Base-by-base conservation (phyloP, 805 yeast species). In the Hanseniaspora nectarophila region DNA sequence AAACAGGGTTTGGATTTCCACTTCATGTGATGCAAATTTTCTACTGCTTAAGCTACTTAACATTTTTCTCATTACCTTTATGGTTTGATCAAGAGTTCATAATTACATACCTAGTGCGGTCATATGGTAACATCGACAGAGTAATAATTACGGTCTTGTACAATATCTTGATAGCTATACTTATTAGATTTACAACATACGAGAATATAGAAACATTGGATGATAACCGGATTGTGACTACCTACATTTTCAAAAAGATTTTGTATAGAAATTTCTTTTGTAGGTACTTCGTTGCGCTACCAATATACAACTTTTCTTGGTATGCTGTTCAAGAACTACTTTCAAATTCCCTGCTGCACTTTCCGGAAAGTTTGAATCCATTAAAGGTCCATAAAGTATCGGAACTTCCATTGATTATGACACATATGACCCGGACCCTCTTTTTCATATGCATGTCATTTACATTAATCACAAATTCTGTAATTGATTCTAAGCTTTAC, bases 401-500 rank as follows among this genome's bases (percentile, higher is more conserved):
- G 1, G 69, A 67, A 23, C 52, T 70, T 26, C 74, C 74, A 3
- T 55, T 69, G 26, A 71, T 70, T 56, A 63, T 71, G 48, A 68
- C 74, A 13, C 73, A 72, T 26, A 67, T 72, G 20, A 66, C 81
- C n/a, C 71, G 75, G 39, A 48, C 77, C 5, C 74, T 80, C 0
- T 80, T 73, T 54, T 51, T 78, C 2, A 64, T 67, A 0, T 81
- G 88, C 40, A 70, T 77, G 0, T 59, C 72, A 1, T 63, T 78
- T 5, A 82, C 92, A 0, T 70, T 92, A 20, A 76, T 84, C 0
- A 96, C 97, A 20, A 81, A 96, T 0, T 98, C 97, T 5, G 70
- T 92, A 57, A 81, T 92, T 61, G 98, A 92, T 66, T 95, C 97
- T 45, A 76, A 98, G 54, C 92, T 92, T 64, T 92, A 82, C 64